Evolutionary conservation across 2,329 filamentous ascomycete genomes (phyloP).

Genomic region (Ophiobolus disseminans): DNA sequence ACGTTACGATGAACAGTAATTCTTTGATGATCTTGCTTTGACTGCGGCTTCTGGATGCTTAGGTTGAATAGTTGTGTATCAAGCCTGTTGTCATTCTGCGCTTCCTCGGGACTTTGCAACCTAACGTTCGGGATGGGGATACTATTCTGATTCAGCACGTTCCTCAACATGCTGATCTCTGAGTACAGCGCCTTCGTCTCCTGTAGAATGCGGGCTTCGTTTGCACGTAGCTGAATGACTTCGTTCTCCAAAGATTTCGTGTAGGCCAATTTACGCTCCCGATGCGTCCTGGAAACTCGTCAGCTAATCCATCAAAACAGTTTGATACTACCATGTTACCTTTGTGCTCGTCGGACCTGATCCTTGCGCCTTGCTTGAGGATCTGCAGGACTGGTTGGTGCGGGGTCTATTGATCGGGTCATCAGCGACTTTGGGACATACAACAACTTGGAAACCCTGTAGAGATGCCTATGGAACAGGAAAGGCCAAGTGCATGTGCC

Average conservation of each 20-base stretch:
- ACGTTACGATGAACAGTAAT: no score
- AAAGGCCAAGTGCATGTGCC: no score
- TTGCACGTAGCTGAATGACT: conserved; percentile 38
- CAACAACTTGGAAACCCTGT: no score
- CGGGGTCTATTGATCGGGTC: neutral
- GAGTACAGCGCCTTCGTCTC: conserved; percentile 32
- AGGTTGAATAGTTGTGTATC: neutral
- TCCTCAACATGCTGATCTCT: conserved; percentile 31
- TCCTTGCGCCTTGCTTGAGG: conserved; percentile 39
- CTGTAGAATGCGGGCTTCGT: conserved; percentile 37
- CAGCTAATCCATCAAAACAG: neutral
- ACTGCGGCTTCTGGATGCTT: neutral
- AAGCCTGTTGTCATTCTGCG: neutral
- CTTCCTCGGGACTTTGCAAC: neutral
- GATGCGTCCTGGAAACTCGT: conserved; percentile 30
- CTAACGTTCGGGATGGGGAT: conserved; percentile 15
- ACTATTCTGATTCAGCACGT: conserved; percentile 22
- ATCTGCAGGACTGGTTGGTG: neutral
- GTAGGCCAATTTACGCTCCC: conserved; percentile 45
- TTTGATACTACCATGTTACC: conserved; percentile 13
- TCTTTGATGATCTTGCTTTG: no score
- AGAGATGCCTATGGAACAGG: no score
- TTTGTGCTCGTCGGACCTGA: conserved; percentile 48
- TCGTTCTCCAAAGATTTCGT: conserved; percentile 37
- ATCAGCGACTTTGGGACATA: no score